phyloP scores from a whole-genome alignment of 352 stramenopile species.

The Phytophthora pistaciae region DNA sequence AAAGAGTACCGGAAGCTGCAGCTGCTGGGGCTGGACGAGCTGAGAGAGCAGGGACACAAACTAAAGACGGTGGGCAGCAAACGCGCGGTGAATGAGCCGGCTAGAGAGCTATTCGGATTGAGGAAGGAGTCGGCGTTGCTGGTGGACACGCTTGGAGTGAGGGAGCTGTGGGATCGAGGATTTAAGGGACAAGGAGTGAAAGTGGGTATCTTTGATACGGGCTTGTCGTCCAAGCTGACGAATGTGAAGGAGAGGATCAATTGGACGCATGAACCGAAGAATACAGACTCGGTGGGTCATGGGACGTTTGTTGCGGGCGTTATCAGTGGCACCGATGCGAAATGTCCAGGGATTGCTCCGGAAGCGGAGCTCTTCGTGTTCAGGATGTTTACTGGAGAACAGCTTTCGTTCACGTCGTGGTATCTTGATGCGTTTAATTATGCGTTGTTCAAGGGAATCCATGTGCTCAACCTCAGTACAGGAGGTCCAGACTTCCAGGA shows the following conservation, averaged over 20 bases:
- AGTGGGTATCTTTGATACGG: constrained; percentile 90
- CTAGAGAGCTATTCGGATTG: constrained; percentile 25
- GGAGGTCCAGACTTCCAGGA: constrained; percentile 89
- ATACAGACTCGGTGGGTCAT: constrained; percentile 79
- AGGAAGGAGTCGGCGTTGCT: constrained; percentile 45
- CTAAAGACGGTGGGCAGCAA: constrained; percentile 29
- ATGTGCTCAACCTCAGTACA: constrained; percentile 90
- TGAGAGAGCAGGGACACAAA: constrained; percentile 10
- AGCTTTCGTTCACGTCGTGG: constrained; percentile 91
- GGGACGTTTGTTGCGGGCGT: constrained; percentile 88
- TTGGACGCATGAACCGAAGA: constrained; percentile 88
- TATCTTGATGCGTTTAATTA: constrained; percentile 94
- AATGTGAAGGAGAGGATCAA: constrained; percentile 86
- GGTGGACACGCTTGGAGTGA: constrained; percentile 61
- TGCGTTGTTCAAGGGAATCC: constrained; percentile 74
- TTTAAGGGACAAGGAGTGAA: constrained; percentile 82
- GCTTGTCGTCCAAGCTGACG: constrained; percentile 59
- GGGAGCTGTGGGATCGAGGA: constrained; percentile 63
- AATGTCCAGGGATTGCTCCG: constrained; percentile 83
- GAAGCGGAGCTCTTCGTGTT: constrained; percentile 85
- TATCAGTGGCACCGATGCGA: constrained; percentile 60
- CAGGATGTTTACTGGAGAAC: constrained; percentile 87
- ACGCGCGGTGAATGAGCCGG: constrained; percentile 21
- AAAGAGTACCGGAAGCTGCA: constrained; percentile 53
- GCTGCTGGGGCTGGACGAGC: constrained; percentile 31